Percentiles rank a stretch among this genome's conserved stretches.
phyloP scores from a whole-genome alignment of 140 eudicot genomes.

The Ambrosia hybrid region DNA sequence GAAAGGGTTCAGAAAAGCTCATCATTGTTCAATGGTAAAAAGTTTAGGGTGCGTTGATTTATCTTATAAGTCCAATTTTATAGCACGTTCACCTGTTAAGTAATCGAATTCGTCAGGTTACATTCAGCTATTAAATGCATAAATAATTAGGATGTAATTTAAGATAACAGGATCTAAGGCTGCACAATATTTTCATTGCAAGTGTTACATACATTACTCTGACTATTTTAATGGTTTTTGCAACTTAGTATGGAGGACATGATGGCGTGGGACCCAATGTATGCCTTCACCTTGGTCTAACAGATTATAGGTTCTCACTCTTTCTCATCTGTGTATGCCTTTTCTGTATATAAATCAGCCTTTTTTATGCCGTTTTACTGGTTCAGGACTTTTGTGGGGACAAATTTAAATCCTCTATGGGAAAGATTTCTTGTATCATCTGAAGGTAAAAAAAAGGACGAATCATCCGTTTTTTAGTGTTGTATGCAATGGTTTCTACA shows the following conservation, averaged over 20 bases:
- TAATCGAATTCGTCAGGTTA: background rate
- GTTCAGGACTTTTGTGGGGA: constrained; percentile 93
- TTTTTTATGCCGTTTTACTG: constrained; percentile 12
- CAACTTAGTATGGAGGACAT: constrained; percentile 77
- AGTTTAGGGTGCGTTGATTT: constrained; percentile 70
- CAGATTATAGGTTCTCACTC: constrained; percentile 81
- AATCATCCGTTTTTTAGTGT: background rate
- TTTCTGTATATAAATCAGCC: background rate
- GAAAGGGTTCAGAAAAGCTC: constrained; percentile 54
- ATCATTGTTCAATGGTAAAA: constrained; percentile 75
- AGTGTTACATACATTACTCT: background rate
- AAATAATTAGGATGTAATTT: constrained; percentile 5
- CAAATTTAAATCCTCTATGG: constrained; percentile 89
- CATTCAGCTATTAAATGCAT: background rate
- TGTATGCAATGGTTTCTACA: constrained; percentile 5
- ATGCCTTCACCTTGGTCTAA: constrained; percentile 87
- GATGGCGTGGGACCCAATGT: constrained; percentile 28
- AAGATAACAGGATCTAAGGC: background rate
- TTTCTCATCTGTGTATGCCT: background rate
- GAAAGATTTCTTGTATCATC: constrained; percentile 73
- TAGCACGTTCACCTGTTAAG: constrained; percentile 1
- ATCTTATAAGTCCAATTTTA: constrained; percentile 1
- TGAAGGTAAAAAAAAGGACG: constrained; percentile 56
- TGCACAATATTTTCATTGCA: background rate
- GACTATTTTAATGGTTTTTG: constrained; percentile 13